Base-by-base conservation (phyloP, 306 rosid genomes). In the Lathyrus oleraceus region DNA sequence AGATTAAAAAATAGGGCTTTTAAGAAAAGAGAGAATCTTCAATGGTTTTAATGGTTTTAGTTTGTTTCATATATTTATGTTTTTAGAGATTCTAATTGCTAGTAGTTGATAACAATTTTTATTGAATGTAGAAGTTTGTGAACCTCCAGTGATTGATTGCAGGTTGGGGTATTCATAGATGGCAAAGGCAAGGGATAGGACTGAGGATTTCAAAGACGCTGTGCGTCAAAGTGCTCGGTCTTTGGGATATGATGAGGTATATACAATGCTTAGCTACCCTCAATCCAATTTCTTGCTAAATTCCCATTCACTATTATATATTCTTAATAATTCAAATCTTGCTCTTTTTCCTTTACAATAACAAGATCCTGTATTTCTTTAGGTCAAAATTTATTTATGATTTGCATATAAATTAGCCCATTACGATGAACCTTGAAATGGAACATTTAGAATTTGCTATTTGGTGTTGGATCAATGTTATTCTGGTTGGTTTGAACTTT, bases 201-300 rank as follows among this genome's bases (percentile, higher is more conserved):
- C 93, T 4, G 96, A 94, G 64, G 98, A 88, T 81, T 91, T 94
- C 76, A 90, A 94, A 81, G 98, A 94, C 40, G 92, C 88, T 0
- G 90, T 94, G 43, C 91, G 95, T 48, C 97, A 84, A 17, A 56
- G 85, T 63, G 94, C 97, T 42, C 73, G 78, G 44, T 88, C 97
- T 58, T 71, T 82, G 67, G 97, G 86, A 9, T 90, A 84, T 60
- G 84, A 80, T 32, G 98, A 94, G 95, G 98, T 92, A 62, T 17
- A 52, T 25, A 30, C 10, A 59, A 16, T 10, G 68, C 64, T 66
- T 17, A 36, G 62, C 51, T 32, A 6, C 21, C 52, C 45, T 23
- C 10, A 48, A 53, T 17, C 17, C 57, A 51, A 8, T 51, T 25
- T 17, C 14, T 49, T 49, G 12, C 25, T 9, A 51, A 17, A 2